Evolutionary conservation across 1,139 yeast species (phyloP), one percentile per base, ranked within the genome.

Genomic region (Yarrowia galli): DNA sequence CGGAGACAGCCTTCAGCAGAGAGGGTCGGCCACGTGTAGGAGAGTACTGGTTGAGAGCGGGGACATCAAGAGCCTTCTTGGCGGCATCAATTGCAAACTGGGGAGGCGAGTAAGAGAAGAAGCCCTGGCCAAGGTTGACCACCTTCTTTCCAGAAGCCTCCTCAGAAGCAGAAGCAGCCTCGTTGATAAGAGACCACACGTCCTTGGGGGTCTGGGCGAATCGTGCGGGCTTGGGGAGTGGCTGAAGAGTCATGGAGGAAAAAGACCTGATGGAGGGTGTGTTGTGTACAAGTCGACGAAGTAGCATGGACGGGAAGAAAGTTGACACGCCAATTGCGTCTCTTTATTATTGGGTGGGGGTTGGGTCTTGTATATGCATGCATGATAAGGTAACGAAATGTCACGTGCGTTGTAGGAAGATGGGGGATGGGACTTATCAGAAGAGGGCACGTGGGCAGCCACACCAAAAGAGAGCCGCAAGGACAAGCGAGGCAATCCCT

Each of bases 21-120:
- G 87, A 83, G 8, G 95, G 92, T 72, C 92, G 89, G 60, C 99
- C 99, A 69, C 88, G 84, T 7, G 99, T 91, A 15, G 89, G 97
- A 2, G 98, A 91, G 75, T 95, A 95, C 79, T 95, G 99, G 77
- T 95, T 93, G 77, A 85, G 86, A 71, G 87, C 83, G 9, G 98
- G 89, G 45, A 81, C 81, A 61, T 85, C 86, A 68, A 93, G 82
- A 0, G 97, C 95, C 58, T 84, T 83, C 71, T 86, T 84, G n/a
- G 95, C 96, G 2, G 97, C 96, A 18, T 86, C 83, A 70, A 90
- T 82, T 16, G 97, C 97, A 79, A 95, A 95, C 23, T 86, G 85
- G 0, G 99, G 99, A 2, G 98, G 98, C 49, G 92, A 85, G 77
- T 93, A 95, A 1, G 97, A 91, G 82, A 95, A 95, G 79, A 95